Evolutionary conservation across 768 basidiomycete genomes (phyloP), one percentile per base, ranked within the genome.

Genomic region (Xerocomellus dryophilus): DNA sequence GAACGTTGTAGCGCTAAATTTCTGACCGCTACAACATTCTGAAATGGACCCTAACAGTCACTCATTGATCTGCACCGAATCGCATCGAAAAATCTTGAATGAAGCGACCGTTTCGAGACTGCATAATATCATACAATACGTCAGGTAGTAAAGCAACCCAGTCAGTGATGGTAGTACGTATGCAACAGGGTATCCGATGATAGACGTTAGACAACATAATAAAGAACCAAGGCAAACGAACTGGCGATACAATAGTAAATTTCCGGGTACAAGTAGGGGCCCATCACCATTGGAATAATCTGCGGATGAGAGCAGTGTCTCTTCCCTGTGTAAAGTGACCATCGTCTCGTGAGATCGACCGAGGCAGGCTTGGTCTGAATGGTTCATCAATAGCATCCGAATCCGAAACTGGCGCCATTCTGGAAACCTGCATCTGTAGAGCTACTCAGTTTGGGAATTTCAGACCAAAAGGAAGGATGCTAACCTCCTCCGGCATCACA

Each of bases 401-500:
- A 27, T 72, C 75, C 15, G 82, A 77, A 36, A 78, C 73, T 9
- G 80, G 77, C 17, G 81, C 77, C 44, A 87, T 81, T 51, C 86
- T 76, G 18, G 81, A 78, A 56, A 81, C 78, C 68, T 86, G 84
- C 81, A 86, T 79, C 87, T 89, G 62, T 27, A 40, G 17, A 35
- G 14, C 32, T 18, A 43, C 44, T 56, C 50, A 48, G 50, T 54
- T 32, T 56, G 36, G 39, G 35, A 21, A 27, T 25, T 32, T 54
- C 5, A 46, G 48, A 36, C 29, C 17, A 43, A 31, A 40, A 2
- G 11, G 23, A 57, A 25, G 40, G 20, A 23, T 7, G 63, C 78
- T 50, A 60, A 89, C 90, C 73, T 89, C 85, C 47, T 76, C 74
- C 53, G 78, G 81, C 89, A 93, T 91, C 27, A 90, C 73, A 43